phyloP scores from a whole-genome alignment of 2,329 filamentous ascomycete genomes.

The Reticulascus tulasneorum region DNA sequence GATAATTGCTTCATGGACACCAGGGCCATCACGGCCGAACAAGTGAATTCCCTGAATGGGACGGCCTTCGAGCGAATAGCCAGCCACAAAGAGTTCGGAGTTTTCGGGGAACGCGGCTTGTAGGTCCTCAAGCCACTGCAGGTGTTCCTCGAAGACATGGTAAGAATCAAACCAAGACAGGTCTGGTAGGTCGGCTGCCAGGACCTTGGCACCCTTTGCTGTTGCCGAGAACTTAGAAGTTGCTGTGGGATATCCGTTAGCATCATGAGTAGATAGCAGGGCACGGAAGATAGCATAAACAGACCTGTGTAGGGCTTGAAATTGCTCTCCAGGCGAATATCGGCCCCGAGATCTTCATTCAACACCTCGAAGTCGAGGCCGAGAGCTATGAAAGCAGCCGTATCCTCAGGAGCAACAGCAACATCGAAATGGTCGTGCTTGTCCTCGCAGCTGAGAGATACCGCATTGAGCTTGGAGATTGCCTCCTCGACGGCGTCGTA shows the following conservation, averaged over 20 bases:
- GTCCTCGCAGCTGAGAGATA: slow-evolving; percentile 12
- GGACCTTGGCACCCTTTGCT: background rate
- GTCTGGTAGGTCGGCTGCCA: slow-evolving; percentile 19
- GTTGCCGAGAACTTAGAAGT: slow-evolving; percentile 2
- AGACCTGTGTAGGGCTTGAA: slow-evolving; percentile 11
- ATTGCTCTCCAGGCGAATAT: slow-evolving; percentile 16
- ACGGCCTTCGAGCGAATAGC: slow-evolving; percentile 42
- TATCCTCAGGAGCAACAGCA: slow-evolving; percentile 18
- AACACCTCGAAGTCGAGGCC: slow-evolving; percentile 16
- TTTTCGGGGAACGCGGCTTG: slow-evolving; percentile 36
- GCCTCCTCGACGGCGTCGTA: slow-evolving; percentile 27
- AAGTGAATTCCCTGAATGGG: slow-evolving; percentile 60
- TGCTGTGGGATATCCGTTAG: fast-evolving
- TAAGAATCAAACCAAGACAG: slow-evolving; percentile 50
- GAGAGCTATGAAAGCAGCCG: slow-evolving; percentile 19
- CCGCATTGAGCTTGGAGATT: slow-evolving; percentile 20
- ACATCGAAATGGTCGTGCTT: slow-evolving; percentile 17
- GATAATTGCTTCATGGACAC: slow-evolving; percentile 47
- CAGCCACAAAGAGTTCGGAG: slow-evolving; percentile 45
- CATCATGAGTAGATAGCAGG: too few species aligned
- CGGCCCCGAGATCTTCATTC: slow-evolving; percentile 18
- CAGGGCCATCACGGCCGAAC: slow-evolving; percentile 41
- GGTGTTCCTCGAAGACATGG: slow-evolving; percentile 47
- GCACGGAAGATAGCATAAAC: too few species aligned
- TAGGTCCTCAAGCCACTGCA: slow-evolving; percentile 43